Conservation (phyloP, 73 alveolate genomes). For the Blepharisma japonicum region DNA sequence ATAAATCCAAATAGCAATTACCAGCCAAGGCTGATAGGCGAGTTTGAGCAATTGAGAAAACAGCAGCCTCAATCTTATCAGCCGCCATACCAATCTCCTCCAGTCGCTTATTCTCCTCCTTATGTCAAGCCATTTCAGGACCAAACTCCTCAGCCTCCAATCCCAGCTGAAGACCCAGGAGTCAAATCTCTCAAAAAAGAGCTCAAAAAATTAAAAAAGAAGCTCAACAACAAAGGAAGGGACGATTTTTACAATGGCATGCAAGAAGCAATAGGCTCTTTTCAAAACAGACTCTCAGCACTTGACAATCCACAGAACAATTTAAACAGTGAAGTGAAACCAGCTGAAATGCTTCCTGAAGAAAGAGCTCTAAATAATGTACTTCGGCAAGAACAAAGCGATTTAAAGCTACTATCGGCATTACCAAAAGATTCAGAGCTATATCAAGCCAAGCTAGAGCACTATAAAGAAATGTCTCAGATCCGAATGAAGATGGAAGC, state of each 20-base stretch:
- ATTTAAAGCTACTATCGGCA: slow-evolving; percentile 66
- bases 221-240: background rate
- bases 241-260: slow-evolving; percentile 5
- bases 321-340: slow-evolving; percentile 31
- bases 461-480: slow-evolving; percentile 72
- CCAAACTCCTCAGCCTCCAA: slow-evolving; percentile 1
- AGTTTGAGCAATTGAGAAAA: no score
- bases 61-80: no score
- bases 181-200: slow-evolving; percentile 29
- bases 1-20: no score
- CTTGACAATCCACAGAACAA: slow-evolving; percentile 23
- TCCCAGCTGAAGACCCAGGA: slow-evolving; percentile 48
- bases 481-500: slow-evolving; percentile 82
- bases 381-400: slow-evolving; percentile 71
- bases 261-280: background rate
- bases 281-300: background rate
- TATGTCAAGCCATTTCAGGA: background rate
- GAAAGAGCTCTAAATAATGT: slow-evolving; percentile 79
- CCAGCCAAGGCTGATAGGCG: no score
- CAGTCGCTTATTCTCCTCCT: slow-evolving; percentile 9
- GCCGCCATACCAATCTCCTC: background rate
- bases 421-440: slow-evolving; percentile 80
- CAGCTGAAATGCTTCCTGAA: slow-evolving; percentile 63
- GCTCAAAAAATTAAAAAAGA: slow-evolving; percentile 37
- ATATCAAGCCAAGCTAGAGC: slow-evolving; percentile 77